Evolutionary conservation across 805 yeast genomes (phyloP), one percentile per base, ranked within the genome.

Genomic region (Debaryomyces tyrocola): DNA sequence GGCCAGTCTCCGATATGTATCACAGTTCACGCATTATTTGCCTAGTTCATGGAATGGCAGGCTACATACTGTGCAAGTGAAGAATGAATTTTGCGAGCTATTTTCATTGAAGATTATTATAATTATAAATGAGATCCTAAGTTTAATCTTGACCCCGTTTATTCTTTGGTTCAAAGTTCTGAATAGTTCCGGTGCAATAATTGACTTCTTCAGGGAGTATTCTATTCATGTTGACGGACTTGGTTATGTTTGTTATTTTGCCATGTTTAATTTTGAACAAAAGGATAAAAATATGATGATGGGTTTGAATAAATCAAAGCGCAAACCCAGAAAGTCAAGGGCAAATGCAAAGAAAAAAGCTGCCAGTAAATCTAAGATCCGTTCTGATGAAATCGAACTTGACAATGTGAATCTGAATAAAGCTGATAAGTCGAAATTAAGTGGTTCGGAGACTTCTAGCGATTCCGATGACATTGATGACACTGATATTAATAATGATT

Each of bases 171-270:
- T 85, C 59, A 81, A 89, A 15, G 70, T 94, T 21, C 90, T 97
- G 3, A 77, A 77, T 42, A 77, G 82, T 20, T 73, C 92, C 11
- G 91, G 87, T 24, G 75, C 81, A 21, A 86, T 94, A 38, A 80
- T 94, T 28, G 98, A 94, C 60, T 94, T 94, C 59, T 89, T 92
- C 64, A 71, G 98, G 46, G 97, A 92, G 48, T 85, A 81, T 54
- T 84, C 96, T 10, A 84, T 90, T 10, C 94, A 92, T 62, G 89
- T 91, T 40, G 97, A 91, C 68, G 98, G 97, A 0, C 71, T 94
- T 35, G 99, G 99, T 0, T 86, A 91, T 59, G 96, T 94, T 33
- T 92, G 98, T 60, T 84, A 89, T 27, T 90, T 85, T 74, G 98
- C 98, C 2, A 88, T 89, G 84, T 94, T 94, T 67, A 85, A 89